phyloP scores from a whole-genome alignment of 129 eudicot genomes.

The Apium graveolens region DNA sequence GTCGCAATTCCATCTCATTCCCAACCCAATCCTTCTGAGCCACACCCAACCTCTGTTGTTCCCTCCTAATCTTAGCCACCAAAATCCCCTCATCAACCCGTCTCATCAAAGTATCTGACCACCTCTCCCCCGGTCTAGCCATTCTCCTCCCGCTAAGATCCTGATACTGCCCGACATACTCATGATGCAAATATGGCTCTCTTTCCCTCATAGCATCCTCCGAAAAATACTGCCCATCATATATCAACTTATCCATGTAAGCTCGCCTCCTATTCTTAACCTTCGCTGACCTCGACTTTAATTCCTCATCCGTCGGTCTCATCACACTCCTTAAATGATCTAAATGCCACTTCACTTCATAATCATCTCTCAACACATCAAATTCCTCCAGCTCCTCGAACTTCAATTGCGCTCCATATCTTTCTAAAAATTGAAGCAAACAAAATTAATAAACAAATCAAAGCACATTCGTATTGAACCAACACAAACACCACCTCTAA shows the following conservation, averaged over 20 bases:
- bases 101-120: slow-evolving; percentile 91
- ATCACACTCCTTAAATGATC: slow-evolving; percentile 58
- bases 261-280: slow-evolving; percentile 88
- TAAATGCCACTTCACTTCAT: slow-evolving; percentile 94
- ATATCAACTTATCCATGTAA: slow-evolving; percentile 69
- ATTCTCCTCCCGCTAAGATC: slow-evolving; percentile 75
- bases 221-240: slow-evolving; percentile 75
- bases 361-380: slow-evolving; percentile 61
- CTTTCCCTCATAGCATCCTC: slow-evolving; percentile 98
- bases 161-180: slow-evolving; percentile 87
- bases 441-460: not conserved
- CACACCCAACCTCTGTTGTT: slow-evolving; percentile 90
- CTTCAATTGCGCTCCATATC: slow-evolving; percentile 70
- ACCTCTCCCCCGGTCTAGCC: slow-evolving; percentile 96
- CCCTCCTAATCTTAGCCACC: slow-evolving; percentile 78
- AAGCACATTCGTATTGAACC: too few species aligned
- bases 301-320: slow-evolving; percentile 64
- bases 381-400: slow-evolving; percentile 72
- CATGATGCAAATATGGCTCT: slow-evolving; percentile 96
- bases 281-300: slow-evolving; percentile 55
- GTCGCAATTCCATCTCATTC: slow-evolving; percentile 40
- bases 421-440: slow-evolving; percentile 38
- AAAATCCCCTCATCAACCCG: slow-evolving; percentile 72
- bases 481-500: not conserved
- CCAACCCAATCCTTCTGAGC: slow-evolving; percentile 93